These are phyloP conservation scores for Volvariella volvacea DNA, from an alignment of 1,284 basidiomycete genomes.

Conservation along the genomic window DNA sequence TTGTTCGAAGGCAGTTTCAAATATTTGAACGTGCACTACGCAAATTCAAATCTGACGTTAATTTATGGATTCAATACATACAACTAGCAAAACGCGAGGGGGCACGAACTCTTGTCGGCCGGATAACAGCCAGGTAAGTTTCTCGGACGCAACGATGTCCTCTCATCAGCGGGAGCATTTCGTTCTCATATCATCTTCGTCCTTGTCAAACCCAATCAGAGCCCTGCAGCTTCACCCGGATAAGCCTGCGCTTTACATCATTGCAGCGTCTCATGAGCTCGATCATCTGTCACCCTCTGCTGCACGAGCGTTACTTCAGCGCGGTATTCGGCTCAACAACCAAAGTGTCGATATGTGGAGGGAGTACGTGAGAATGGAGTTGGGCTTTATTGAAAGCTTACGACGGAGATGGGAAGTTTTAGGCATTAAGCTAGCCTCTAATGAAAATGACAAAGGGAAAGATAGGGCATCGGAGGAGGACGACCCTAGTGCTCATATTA, in stretches of 20 bases:
- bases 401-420: conserved; percentile 77
- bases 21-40: conserved; percentile 88
- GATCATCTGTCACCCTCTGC: conserved; percentile 73
- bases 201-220: conserved; percentile 27
- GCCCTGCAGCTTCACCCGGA: conserved; percentile 86
- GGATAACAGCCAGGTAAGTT: conserved; percentile 67
- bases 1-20: conserved; percentile 78
- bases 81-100: conserved; percentile 77
- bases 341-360: conserved; percentile 74
- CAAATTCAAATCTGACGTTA: conserved; percentile 85
- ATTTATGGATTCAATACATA: conserved; percentile 86
- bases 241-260: conserved; percentile 74
- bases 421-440: conserved; percentile 39
- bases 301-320: conserved; percentile 79
- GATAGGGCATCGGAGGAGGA: conserved; percentile 12
- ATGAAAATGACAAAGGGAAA: conserved; percentile 19
- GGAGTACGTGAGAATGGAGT: conserved; percentile 88
- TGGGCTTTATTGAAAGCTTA: conserved; percentile 83
- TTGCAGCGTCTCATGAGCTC: conserved; percentile 84
- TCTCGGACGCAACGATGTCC: conserved; percentile 1
- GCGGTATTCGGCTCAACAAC: conserved; percentile 75
- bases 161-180: conserved; percentile 4
- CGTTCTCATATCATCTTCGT: conserved; percentile 1
- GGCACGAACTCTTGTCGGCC: conserved; percentile 75
- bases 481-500: conserved; percentile 19